These are phyloP conservation scores for Hibiscus tridactylites DNA, from an alignment of 345 rosid species.

Conservation along the genomic window DNA sequence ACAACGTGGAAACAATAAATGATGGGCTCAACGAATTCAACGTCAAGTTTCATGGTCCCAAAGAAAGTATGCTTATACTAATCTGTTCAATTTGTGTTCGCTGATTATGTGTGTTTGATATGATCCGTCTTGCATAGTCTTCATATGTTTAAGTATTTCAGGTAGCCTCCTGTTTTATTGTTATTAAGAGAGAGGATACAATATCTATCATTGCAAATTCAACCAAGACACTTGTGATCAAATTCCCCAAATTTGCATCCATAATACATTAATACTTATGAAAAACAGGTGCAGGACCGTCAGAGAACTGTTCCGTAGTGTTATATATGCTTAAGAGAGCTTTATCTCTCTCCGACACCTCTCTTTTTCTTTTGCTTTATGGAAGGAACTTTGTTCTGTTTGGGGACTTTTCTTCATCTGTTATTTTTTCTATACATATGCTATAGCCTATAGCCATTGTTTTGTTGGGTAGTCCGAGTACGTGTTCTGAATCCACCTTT, in stretches of 20 bases:
- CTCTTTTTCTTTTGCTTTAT: too few relatives aligned
- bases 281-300: not conserved
- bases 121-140: not conserved
- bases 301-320: not conserved
- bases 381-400: not conserved
- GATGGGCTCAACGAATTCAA: conserved; percentile 69
- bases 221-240: not conserved
- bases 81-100: not conserved
- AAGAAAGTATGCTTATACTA: conserved; percentile 46
- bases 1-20: conserved; percentile 61
- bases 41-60: conserved; percentile 66
- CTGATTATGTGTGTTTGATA: not conserved
- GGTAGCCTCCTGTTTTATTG: not conserved
- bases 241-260: not conserved
- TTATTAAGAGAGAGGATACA: not conserved
- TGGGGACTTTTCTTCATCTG: not conserved
- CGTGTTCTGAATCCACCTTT: not conserved
- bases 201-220: not conserved
- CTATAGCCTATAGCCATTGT: not conserved
- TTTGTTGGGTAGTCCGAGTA: not conserved
- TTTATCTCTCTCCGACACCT: not conserved
- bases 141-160: not conserved
- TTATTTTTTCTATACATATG: not conserved
- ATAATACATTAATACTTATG: not conserved
- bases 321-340: not conserved